Conservation (phyloP, 768 basidiomycete species). For the Lactifluus rugatus region DNA sequence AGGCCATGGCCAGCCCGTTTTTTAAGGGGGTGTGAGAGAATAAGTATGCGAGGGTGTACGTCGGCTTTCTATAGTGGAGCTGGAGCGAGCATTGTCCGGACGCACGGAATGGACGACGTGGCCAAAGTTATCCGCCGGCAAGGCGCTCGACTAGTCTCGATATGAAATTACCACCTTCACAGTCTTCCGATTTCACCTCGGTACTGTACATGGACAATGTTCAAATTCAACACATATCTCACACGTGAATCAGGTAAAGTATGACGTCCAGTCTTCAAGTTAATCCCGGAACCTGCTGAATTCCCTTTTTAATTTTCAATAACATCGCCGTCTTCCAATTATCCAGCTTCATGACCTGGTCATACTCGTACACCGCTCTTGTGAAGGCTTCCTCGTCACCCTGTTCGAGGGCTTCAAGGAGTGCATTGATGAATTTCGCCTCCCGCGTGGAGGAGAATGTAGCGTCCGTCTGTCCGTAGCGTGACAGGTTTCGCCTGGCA, state of each 20-base stretch:
- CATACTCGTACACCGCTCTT: slow-evolving; percentile 80
- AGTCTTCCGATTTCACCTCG: not conserved
- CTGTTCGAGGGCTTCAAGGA: slow-evolving; percentile 69
- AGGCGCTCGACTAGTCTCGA: not conserved
- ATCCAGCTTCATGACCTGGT: slow-evolving; percentile 87
- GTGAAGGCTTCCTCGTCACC: slow-evolving; percentile 71
- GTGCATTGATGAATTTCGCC: slow-evolving; percentile 71
- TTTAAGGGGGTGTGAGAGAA: not conserved
- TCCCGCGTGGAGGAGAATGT: slow-evolving; percentile 86
- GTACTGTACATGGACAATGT: not conserved
- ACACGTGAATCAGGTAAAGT: not conserved
- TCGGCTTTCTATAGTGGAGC: not conserved
- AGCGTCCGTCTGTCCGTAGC: slow-evolving; percentile 73
- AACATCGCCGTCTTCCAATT: slow-evolving; percentile 93
- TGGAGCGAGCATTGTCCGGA: slow-evolving; percentile 2
- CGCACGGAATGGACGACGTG: slow-evolving; percentile 5
- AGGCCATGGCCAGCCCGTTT: slow-evolving; percentile 26
- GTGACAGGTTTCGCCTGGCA: slow-evolving; percentile 66
- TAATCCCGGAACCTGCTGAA: slow-evolving; percentile 45
- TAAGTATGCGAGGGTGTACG: not conserved
- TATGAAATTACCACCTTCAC: not conserved
- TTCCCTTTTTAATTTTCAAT: slow-evolving; percentile 78
- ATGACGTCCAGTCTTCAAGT: slow-evolving; percentile 15
- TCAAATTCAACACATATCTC: not conserved
- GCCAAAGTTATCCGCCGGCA: not conserved